Conservation (phyloP, 2,329 filamentous ascomycete species). For the Exophiala aquamarina region DNA sequence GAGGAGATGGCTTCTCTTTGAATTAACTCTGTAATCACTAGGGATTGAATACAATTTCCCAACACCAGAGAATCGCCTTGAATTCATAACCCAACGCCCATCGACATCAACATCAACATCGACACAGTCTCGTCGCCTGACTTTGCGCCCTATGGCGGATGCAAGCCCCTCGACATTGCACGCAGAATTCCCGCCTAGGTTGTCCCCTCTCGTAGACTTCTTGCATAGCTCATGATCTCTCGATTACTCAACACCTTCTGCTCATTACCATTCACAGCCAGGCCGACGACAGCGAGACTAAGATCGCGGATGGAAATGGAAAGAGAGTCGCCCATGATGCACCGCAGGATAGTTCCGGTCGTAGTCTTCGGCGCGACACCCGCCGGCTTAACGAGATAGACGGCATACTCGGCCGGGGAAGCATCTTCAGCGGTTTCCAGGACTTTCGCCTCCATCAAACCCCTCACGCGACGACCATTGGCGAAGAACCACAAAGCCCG, state of each 20-base stretch:
- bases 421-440: not conserved
- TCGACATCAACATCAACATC: no score
- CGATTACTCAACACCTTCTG: constrained; percentile 1
- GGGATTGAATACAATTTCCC: no score
- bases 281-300: constrained; percentile 9
- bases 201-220: not conserved
- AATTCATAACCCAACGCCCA: no score
- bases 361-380: constrained; percentile 3
- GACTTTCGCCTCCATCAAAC: constrained; percentile 1
- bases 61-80: no score
- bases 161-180: no score
- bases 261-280: constrained; percentile 4
- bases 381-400: constrained; percentile 14
- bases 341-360: not conserved
- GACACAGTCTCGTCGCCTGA: no score
- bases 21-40: no score
- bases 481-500: constrained; percentile 11
- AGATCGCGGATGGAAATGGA: constrained; percentile 9
- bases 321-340: constrained; percentile 2
- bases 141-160: no score
- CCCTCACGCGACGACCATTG: constrained; percentile 3
- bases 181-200: no score
- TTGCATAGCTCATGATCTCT: not conserved
- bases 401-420: constrained; percentile 3
- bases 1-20: no score